phyloP scores from a whole-genome alignment of 2,329 filamentous ascomycete genomes.

The Daldinia sp. region DNA sequence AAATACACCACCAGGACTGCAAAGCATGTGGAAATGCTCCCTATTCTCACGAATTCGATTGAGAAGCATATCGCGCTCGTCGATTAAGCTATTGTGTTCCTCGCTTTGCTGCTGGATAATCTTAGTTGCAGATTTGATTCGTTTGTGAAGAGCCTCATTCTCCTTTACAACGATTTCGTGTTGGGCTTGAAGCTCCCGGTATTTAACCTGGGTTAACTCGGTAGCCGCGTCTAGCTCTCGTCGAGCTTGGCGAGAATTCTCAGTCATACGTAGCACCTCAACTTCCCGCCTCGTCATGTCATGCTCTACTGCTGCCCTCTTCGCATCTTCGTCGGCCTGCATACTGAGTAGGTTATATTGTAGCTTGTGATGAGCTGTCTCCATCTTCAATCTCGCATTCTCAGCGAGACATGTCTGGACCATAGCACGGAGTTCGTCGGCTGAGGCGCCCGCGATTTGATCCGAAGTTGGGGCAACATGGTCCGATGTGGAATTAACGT shows the following conservation, averaged over 20 bases:
- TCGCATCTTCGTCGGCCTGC: conserved; percentile 83
- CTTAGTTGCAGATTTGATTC: conserved; percentile 77
- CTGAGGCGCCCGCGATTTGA: conserved; percentile 61
- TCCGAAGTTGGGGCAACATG: conserved; percentile 58
- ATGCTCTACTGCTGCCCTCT: conserved; percentile 88
- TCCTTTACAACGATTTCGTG: conserved; percentile 73
- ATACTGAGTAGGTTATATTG: conserved; percentile 86
- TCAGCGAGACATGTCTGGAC: conserved; percentile 63
- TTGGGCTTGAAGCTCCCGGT: conserved; percentile 69
- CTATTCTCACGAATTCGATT: conserved; percentile 89
- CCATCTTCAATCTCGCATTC: conserved; percentile 74
- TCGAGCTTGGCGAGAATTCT: conserved; percentile 70
- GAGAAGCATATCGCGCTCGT: conserved; percentile 80
- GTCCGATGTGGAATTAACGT: conserved; percentile 45
- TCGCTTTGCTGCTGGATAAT: conserved; percentile 81
- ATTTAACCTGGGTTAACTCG: conserved; percentile 63
- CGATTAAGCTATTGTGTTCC: conserved; percentile 72
- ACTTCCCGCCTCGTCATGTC: conserved; percentile 91
- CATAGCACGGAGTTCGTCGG: conserved; percentile 65
- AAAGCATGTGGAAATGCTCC: conserved; percentile 82
- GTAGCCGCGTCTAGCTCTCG: conserved; percentile 61
- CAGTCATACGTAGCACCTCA: conserved; percentile 79
- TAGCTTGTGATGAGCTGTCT: conserved; percentile 87
- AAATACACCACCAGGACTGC: conserved; percentile 75
- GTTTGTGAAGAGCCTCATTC: conserved; percentile 68